Evolutionary conservation across 495 filamentous ascomycete species (phyloP).

Genomic region (Xylaria nigripes): DNA sequence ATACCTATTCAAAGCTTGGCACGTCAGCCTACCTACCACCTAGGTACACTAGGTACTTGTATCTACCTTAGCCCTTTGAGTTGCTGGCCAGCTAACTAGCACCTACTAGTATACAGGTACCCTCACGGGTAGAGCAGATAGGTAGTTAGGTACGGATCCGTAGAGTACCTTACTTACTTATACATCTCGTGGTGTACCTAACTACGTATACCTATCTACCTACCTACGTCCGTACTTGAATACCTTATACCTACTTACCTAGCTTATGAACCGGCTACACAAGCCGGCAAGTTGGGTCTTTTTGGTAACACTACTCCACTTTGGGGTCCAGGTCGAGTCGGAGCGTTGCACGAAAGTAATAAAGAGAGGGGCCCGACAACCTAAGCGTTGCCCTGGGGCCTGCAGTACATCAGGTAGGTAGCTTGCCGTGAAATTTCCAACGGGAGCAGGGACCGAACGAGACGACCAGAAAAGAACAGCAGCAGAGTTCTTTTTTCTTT

Average conservation of each 20-base stretch:
- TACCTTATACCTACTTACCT: not conserved
- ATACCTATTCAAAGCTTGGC: too few species aligned
- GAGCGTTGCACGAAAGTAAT: conserved; percentile 8
- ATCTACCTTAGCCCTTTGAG: too few species aligned
- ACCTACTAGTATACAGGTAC: too few species aligned
- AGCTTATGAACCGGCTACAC: not conserved
- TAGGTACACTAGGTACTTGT: too few species aligned
- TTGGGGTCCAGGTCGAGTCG: conserved; percentile 6
- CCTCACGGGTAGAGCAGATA: too few species aligned
- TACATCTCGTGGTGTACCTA: too few species aligned
- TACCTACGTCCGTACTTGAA: too few species aligned
- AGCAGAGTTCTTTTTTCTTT: not conserved
- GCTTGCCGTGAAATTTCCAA: not conserved
- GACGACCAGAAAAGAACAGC: conserved; percentile 4
- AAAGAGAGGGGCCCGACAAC: conserved; percentile 8
- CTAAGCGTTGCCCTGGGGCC: not conserved
- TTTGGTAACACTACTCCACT: conserved; percentile 10
- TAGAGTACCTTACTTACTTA: too few species aligned
- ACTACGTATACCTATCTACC: not conserved
- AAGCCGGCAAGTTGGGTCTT: conserved; percentile 6
- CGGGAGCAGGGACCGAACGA: not conserved
- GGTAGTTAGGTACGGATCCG: too few species aligned
- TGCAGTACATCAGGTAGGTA: not conserved
- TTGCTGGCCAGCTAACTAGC: too few species aligned
- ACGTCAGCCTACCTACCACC: too few species aligned